phyloP scores from a whole-genome alignment of 176 grass and related monocot species.

The Chrysopogon serrulatus region DNA sequence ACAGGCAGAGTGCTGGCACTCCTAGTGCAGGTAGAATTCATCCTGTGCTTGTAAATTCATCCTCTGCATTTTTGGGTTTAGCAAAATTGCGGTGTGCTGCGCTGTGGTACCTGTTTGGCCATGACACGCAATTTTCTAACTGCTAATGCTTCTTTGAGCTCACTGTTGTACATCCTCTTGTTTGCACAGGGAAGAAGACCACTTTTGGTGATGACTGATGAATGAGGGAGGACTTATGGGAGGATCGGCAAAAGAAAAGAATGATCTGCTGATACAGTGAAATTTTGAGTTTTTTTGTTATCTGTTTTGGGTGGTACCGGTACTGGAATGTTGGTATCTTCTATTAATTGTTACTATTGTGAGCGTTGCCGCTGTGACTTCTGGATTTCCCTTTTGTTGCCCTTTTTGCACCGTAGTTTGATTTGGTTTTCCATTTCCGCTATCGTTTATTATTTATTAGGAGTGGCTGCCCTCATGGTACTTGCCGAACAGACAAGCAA shows the following conservation, averaged over 20 bases:
- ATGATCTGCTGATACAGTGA: background rate
- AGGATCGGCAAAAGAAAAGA: background rate
- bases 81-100: background rate
- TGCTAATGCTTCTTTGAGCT: background rate
- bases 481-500: no score
- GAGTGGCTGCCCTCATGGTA: no score
- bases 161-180: background rate
- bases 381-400: background rate
- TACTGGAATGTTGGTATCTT: background rate
- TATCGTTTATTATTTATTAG: no score
- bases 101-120: background rate
- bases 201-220: conserved; percentile 46
- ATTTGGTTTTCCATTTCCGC: no score
- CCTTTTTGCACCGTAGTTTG: no score
- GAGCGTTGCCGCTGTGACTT: background rate
- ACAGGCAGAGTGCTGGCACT: conserved; percentile 44
- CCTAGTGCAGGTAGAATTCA: conserved; percentile 49
- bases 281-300: background rate
- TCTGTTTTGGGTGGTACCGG: background rate
- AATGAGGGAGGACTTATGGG: background rate
- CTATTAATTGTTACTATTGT: background rate
- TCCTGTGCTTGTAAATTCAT: background rate
- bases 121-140: background rate
- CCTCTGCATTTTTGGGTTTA: background rate
- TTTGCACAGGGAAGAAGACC: conserved; percentile 66